Conservation (phyloP, 208 protist species). For the Eutreptiella sp. region DNA sequence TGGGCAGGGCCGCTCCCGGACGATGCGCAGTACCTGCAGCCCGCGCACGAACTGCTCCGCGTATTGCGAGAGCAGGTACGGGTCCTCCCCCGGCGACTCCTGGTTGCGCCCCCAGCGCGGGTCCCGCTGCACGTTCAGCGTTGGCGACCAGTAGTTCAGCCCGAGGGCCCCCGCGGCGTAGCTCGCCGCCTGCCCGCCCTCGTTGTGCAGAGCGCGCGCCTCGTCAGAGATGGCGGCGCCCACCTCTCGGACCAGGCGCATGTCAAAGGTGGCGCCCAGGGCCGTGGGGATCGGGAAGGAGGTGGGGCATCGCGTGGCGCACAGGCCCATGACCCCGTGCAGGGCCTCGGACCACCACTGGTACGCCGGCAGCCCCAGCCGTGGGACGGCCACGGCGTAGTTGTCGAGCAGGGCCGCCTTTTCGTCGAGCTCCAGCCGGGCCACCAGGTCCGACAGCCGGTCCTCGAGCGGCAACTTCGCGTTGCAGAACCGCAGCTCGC, state of each 20-base stretch:
- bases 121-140: constrained; percentile 44
- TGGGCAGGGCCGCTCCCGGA: no score
- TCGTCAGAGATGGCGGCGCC: constrained; percentile 21
- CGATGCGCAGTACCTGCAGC: no score
- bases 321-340: no score
- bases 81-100: constrained; percentile 47
- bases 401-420: background rate
- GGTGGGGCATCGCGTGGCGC: no score
- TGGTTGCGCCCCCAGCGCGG: constrained; percentile 43
- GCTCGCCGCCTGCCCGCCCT: no score
- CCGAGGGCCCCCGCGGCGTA: constrained; percentile 2
- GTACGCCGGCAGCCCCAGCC: background rate
- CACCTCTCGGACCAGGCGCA: background rate
- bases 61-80: constrained; percentile 31
- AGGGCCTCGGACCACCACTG: constrained; percentile 31
- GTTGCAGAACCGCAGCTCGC: no score
- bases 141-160: constrained; percentile 26
- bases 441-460: background rate
- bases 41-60: constrained; percentile 27
- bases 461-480: background rate
- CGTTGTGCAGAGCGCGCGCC: constrained; percentile 4
- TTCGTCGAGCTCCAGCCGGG: background rate
- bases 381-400: background rate
- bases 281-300: constrained; percentile 25
- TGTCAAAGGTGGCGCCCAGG: constrained; percentile 27